These are phyloP conservation scores for Aegilops tauschii DNA, from an alignment of 176 grass and related monocot genomes.

Conservation along the genomic window DNA sequence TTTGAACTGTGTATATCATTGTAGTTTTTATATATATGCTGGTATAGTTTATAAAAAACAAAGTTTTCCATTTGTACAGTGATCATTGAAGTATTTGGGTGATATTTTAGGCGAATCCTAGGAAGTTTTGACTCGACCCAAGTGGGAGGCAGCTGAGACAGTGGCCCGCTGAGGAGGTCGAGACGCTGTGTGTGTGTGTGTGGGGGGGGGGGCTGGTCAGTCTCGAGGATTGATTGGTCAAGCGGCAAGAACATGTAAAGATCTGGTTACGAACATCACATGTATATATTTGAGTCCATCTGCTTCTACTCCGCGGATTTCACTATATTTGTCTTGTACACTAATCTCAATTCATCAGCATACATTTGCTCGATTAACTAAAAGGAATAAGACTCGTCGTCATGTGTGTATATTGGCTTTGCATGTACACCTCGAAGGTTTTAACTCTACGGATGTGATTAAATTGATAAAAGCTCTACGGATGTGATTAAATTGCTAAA, in stretches of 20 bases:
- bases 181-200: too few relatives aligned
- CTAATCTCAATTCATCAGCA: neutral
- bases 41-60: too few relatives aligned
- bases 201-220: slow-evolving; percentile 13
- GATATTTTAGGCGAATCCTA: slow-evolving; percentile 49
- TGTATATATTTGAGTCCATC: neutral
- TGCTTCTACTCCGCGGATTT: neutral
- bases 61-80: too few relatives aligned
- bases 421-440: neutral
- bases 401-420: neutral
- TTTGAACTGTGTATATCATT: too few relatives aligned
- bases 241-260: slow-evolving; percentile 44
- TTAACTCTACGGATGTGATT: neutral
- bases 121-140: slow-evolving; percentile 59
- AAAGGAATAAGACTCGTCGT: neutral
- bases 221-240: slow-evolving; percentile 33
- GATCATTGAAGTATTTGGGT: neutral
- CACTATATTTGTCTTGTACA: neutral
- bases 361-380: neutral
- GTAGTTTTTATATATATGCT: too few relatives aligned
- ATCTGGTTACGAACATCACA: slow-evolving; percentile 51
- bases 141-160: slow-evolving; percentile 61
- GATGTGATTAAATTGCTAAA: too few relatives aligned
- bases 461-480: too few relatives aligned
- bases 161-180: slow-evolving; percentile 69